Evolutionary conservation across 768 basidiomycete genomes (phyloP).

Genomic region (Leucocoprinus leucothites): DNA sequence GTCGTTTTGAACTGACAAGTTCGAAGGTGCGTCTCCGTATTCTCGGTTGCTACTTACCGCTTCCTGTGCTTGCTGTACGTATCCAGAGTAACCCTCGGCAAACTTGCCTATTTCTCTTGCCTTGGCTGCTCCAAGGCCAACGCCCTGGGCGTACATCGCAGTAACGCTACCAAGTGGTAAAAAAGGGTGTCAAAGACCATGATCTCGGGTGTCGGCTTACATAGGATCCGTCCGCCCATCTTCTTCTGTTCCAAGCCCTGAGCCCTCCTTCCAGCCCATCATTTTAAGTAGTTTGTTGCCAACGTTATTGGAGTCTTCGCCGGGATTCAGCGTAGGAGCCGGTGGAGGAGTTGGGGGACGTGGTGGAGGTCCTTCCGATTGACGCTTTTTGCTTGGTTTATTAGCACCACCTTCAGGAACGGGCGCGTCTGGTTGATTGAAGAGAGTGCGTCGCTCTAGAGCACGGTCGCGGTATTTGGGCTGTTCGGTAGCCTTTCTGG

Average conservation of each 20-base stretch:
- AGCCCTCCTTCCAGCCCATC: constrained; percentile 97
- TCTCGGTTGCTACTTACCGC: constrained; percentile 40
- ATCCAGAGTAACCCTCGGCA: constrained; percentile 64
- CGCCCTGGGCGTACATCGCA: constrained; percentile 83
- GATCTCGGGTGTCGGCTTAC: constrained; percentile 36
- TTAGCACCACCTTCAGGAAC: constrained; percentile 45
- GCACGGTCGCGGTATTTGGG: constrained; percentile 96
- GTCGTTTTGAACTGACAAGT: neutral
- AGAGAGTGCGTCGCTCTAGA: constrained; percentile 83
- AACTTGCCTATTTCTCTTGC: constrained; percentile 78
- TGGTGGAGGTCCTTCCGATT: constrained; percentile 55
- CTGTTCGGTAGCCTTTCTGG: constrained; percentile 43
- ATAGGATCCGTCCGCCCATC: constrained; percentile 89
- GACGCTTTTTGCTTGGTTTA: constrained; percentile 31
- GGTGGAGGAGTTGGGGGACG: constrained; percentile 61
- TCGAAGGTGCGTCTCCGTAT: constrained; percentile 2
- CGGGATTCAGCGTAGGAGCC: constrained; percentile 57
- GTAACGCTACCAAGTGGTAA: constrained; percentile 53
- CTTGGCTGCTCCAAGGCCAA: constrained; percentile 90
- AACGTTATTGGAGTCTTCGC: constrained; percentile 79
- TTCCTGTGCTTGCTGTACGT: constrained; percentile 72
- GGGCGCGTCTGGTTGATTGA: constrained; percentile 90
- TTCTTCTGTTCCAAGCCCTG: constrained; percentile 77
- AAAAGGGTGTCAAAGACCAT: constrained; percentile 3
- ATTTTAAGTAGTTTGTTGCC: constrained; percentile 93